Base-by-base conservation (phyloP, 1,139 yeast genomes). In the Nakaseomyces nivariensis region DNA sequence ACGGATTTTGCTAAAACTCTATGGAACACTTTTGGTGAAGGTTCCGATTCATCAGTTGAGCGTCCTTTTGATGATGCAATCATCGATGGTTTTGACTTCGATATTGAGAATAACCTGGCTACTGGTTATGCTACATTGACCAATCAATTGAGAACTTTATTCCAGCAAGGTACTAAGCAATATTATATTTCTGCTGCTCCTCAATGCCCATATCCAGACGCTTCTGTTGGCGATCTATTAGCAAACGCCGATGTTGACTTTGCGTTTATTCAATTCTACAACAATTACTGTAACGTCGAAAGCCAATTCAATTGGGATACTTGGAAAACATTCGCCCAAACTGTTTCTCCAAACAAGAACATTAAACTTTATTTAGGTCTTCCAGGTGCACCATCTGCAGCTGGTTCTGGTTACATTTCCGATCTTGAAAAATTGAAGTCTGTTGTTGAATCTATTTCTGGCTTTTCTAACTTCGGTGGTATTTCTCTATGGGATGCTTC, bases 101-200 rank as follows among this genome's bases (percentile, higher is more conserved):
- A 83, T 64, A 79, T 81, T 55, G 90, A 83, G 66, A 76, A 75
- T 63, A 74, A 74, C 51, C 61, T 67, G 44, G 70, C 71, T 49
- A 67, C 71, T 4, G 90, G 90, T 29, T 78, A 78, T 55, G 77
- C 77, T 48, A 83, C 87, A 34, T 69, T 83, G 53, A 87, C 79
- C 27, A 73, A 66, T 9, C 74, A 74, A 52, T 74, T 90, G 60
- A 81, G 92, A 71, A 59, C 64, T 11, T 71, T 77, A 53, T 87
- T 77, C 60, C 70, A 71, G 22, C 64, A 71, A 25, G 82, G 81
- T 59, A 73, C 85, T 24, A 82, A 78, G 66, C 61, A 68, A 13
- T 90, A 85, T 70, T 89, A 85, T 67, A 72, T 90, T 47, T 79
- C 95, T 49, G 96, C 96, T 55, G 95, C 97, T 56, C 97, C 97